Conservation (phyloP, 192 early-diverging fungal species). For the Entomortierella beljakovae region DNA sequence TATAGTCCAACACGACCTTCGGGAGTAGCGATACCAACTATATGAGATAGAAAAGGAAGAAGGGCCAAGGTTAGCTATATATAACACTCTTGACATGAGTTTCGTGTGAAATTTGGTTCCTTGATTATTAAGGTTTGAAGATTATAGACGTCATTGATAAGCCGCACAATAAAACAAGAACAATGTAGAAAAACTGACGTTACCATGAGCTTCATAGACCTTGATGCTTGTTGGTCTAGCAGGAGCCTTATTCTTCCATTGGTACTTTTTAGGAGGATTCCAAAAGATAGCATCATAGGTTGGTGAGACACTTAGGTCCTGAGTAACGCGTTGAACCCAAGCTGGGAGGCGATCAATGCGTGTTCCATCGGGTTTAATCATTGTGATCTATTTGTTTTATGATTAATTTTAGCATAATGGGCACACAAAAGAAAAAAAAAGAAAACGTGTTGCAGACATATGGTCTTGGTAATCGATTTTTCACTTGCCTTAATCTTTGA, state of each 20-base stretch:
- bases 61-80: too few species aligned
- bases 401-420: slow-evolving; percentile 31
- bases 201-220: slow-evolving; percentile 97
- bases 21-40: slow-evolving; percentile 92
- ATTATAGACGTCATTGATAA: too few species aligned
- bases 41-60: background rate
- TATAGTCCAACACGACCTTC: slow-evolving; percentile 86
- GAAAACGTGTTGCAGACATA: background rate
- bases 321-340: slow-evolving; percentile 86
- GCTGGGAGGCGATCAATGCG: slow-evolving; percentile 92
- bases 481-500: slow-evolving; percentile 83
- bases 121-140: too few species aligned
- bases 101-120: too few species aligned
- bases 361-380: slow-evolving; percentile 79
- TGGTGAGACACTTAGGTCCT: slow-evolving; percentile 83
- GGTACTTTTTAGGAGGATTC: slow-evolving; percentile 86
- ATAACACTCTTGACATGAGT: too few species aligned
- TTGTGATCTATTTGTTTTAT: slow-evolving; percentile 70
- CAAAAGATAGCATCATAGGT: slow-evolving; percentile 94
- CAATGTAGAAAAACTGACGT: background rate
- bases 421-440: background rate
- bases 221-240: slow-evolving; percentile 72
- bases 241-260: slow-evolving; percentile 81
- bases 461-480: background rate
- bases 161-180: background rate